These are phyloP conservation scores for Penicillium sp. DNA, from an alignment of 2,329 filamentous ascomycete species.

Conservation along the genomic window DNA sequence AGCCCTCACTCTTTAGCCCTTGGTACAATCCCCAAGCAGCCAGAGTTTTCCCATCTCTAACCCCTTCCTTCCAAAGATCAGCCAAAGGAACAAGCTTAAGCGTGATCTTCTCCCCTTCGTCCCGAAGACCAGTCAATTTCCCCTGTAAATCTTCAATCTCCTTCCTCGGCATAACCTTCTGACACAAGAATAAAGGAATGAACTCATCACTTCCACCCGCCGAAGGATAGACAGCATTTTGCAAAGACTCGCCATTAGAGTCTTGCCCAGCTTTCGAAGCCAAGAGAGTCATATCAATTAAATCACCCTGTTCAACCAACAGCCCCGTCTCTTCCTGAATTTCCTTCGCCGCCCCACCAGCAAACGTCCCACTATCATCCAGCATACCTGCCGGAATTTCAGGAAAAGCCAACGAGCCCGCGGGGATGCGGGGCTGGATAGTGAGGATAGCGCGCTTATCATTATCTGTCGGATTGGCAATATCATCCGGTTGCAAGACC, in stretches of 20 bases:
- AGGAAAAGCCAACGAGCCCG: conserved; percentile 54
- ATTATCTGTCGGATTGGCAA: conserved; percentile 40
- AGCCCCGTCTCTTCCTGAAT: conserved; percentile 60
- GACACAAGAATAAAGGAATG: conserved; percentile 57
- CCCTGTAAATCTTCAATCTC: conserved; percentile 55
- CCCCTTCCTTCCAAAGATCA: conserved; percentile 56
- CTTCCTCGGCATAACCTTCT: conserved; percentile 52
- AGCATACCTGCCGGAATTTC: conserved; percentile 65
- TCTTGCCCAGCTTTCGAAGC: conserved; percentile 36
- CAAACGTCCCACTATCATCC: conserved; percentile 56
- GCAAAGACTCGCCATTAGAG: conserved; percentile 39
- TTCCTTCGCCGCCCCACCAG: conserved; percentile 58
- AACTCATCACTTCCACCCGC: conserved; percentile 61
- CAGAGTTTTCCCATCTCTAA: conserved; percentile 58
- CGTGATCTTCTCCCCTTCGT: conserved; percentile 61
- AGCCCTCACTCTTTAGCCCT: conserved; percentile 51
- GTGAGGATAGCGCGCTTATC: conserved; percentile 56
- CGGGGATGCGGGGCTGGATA: conserved; percentile 59
- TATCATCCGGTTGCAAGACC: conserved; percentile 56
- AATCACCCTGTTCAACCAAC: conserved; percentile 50
- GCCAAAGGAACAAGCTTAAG: conserved; percentile 55
- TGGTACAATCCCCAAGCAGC: conserved; percentile 58
- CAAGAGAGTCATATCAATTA: conserved; percentile 57
- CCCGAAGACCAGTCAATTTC: conserved; percentile 55
- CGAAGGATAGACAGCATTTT: conserved; percentile 55